Base-by-base conservation (phyloP, 2,329 filamentous ascomycete genomes). In the Laburnicola sp. region DNA sequence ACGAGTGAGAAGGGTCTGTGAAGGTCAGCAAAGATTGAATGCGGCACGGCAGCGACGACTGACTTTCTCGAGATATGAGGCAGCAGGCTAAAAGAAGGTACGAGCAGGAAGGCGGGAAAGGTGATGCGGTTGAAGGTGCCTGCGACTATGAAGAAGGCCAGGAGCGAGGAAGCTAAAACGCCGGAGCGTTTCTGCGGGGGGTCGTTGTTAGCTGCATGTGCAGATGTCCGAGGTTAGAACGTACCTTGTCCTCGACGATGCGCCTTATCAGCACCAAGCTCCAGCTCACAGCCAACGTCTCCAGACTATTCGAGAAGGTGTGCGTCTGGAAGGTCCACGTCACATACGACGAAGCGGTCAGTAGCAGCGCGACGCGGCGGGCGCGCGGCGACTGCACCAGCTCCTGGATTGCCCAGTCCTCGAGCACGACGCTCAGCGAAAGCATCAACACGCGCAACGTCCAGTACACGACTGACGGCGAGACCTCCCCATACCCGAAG, bases 251-350 rank as follows among this genome's bases (percentile, higher is more conserved):
- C 59, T 87, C 86, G 39, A 88, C 80, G 60, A 97, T 94, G 69
- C 93, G 86, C 73, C 89, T 86, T 56, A 97, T 92, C 71, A 99
- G 76, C 41, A 97, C 92, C 72, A 99, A 76, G 66, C 89, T 92
- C 94, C 94, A 99, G 47, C 90, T 84, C 45, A 99, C 91, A 44
- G 93, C 82, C 62, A 99, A 78, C 2, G 94, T 97, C 77, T 99
- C 94, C 60, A 97, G 83, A 55, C 93, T 95, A 75, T 99, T 99
- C 57, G 93, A 97, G 73, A 99, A 97, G 9, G 94, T 97, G 75
- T 99, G 94, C 16, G 91, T 94, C 75, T 99, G 94, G 76, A 93
- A 96, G 38, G 93, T 97, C 93, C 94, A 99, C 41, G 94, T 99
- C 62, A 97, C 93, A 75, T 97, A 99, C 25, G 91, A 97, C 26